These are phyloP conservation scores for Fusarium luffae DNA, from an alignment of 2,329 filamentous ascomycete species.

Conservation along the genomic window DNA sequence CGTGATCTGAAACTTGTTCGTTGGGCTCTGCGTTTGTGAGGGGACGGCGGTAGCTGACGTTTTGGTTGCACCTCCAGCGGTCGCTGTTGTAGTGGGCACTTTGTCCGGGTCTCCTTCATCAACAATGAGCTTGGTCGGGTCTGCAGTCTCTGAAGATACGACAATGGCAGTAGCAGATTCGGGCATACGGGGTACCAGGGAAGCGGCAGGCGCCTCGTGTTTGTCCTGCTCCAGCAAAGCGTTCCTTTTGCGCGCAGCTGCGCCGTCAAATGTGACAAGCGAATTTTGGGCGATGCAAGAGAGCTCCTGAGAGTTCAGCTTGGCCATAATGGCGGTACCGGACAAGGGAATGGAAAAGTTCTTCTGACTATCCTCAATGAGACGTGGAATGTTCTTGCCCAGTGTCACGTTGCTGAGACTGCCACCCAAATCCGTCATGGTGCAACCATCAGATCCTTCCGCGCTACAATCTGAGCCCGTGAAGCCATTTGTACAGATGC, in stretches of 20 bases:
- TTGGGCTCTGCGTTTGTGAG: conserved; percentile 27
- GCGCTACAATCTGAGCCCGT: conserved; percentile 68
- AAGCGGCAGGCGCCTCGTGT: conserved; percentile 14
- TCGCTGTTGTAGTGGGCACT: conserved; percentile 22
- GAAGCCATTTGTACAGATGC: conserved; percentile 90
- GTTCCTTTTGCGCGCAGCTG: conserved; percentile 52
- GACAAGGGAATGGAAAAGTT: conserved; percentile 84
- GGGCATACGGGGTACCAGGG: conserved; percentile 18
- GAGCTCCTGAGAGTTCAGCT: conserved; percentile 79
- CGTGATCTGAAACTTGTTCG: conserved; percentile 59
- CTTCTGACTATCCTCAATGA: conserved; percentile 71
- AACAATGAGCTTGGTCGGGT: conserved; percentile 36
- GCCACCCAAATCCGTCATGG: conserved; percentile 59
- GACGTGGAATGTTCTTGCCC: conserved; percentile 79
- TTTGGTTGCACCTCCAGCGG: conserved; percentile 8
- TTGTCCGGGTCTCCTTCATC: conserved; percentile 36
- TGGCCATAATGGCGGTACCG: conserved; percentile 73
- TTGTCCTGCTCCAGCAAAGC: conserved; percentile 42
- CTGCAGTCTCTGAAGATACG: conserved; percentile 32
- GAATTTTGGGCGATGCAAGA: conserved; percentile 89
- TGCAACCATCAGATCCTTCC: conserved; percentile 62
- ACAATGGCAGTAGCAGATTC: conserved; percentile 31
- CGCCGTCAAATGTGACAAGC: conserved; percentile 83
- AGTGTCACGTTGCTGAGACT: conserved; percentile 76
- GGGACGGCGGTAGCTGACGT: conserved; percentile 22